Conservation (phyloP, 345 rosid genomes). For the Eutrema heterophyllum region DNA sequence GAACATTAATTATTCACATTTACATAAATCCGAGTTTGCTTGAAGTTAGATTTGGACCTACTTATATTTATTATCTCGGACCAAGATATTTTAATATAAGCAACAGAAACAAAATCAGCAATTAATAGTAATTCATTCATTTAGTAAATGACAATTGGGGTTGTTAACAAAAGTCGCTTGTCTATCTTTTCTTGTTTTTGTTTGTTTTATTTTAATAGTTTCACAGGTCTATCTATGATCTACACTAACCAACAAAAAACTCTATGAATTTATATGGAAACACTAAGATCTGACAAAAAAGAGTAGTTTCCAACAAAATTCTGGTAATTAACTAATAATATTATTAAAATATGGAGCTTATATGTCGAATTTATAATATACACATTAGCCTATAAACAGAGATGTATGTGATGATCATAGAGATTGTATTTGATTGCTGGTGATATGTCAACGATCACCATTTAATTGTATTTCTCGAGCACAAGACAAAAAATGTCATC, state of each 20-base stretch:
- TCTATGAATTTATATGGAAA: not conserved
- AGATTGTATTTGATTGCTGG: not conserved
- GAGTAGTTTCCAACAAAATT: not conserved
- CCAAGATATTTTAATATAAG: slow-evolving; percentile 8
- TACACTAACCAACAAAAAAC: not conserved
- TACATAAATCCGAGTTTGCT: not conserved
- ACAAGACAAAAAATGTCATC: not conserved
- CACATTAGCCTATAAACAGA: not conserved
- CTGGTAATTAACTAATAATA: not conserved
- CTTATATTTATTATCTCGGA: not conserved
- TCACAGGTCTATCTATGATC: not conserved
- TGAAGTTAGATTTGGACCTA: not conserved
- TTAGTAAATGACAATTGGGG: not conserved
- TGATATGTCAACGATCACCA: not conserved
- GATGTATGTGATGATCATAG: not conserved
- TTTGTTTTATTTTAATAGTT: not conserved
- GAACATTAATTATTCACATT: not conserved
- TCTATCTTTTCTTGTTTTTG: not conserved
- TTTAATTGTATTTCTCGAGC: not conserved
- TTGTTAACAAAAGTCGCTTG: not conserved
- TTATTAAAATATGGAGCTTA: not conserved
- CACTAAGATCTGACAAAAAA: not conserved
- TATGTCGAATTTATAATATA: not conserved
- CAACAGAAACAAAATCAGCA: not conserved
- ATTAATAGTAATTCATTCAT: not conserved